These are phyloP conservation scores for Kluyveromyces starmeri DNA, from an alignment of 805 yeast species.

Conservation along the genomic window DNA sequence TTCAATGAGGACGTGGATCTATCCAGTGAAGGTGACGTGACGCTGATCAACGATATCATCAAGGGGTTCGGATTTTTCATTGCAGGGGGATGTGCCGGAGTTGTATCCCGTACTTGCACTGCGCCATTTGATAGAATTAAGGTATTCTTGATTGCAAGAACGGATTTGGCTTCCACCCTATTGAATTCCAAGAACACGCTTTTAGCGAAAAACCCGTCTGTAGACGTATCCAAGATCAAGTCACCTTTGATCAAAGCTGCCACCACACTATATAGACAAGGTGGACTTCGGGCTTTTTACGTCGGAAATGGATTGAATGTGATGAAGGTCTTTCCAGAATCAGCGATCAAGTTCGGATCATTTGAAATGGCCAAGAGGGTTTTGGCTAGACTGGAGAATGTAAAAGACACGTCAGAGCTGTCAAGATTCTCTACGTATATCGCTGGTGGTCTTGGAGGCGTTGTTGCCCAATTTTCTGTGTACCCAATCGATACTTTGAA, in stretches of 20 bases:
- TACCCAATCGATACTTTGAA: slow-evolving; percentile 94
- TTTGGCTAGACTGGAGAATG: slow-evolving; percentile 69
- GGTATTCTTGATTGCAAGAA: slow-evolving; percentile 86
- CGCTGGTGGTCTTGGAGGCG: slow-evolving; percentile 97
- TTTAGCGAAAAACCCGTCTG: slow-evolving; percentile 35
- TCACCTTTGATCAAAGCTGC: slow-evolving; percentile 80
- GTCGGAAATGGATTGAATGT: slow-evolving; percentile 93
- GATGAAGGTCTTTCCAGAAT: slow-evolving; percentile 91
- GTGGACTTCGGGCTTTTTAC: slow-evolving; percentile 81
- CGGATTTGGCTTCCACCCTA: slow-evolving; percentile 66
- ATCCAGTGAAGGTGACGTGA: slow-evolving; percentile 88
- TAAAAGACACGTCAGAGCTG: slow-evolving; percentile 55
- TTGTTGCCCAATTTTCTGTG: slow-evolving; percentile 82
- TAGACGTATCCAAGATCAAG: slow-evolving; percentile 39
- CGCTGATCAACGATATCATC: slow-evolving; percentile 66
- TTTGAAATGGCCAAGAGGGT: slow-evolving; percentile 79
- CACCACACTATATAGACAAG: slow-evolving; percentile 71
- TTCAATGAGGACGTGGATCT: slow-evolving; percentile 72
- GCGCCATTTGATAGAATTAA: slow-evolving; percentile 96
- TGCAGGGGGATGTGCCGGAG: slow-evolving; percentile 95
- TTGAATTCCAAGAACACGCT: slow-evolving; percentile 44
- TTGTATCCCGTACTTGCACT: slow-evolving; percentile 88
- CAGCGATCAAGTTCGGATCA: slow-evolving; percentile 94
- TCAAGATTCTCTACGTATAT: slow-evolving; percentile 74
- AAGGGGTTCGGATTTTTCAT: slow-evolving; percentile 85